Base-by-base conservation (phyloP, 2,329 filamentous ascomycete genomes). In the Acarospora socialis region DNA sequence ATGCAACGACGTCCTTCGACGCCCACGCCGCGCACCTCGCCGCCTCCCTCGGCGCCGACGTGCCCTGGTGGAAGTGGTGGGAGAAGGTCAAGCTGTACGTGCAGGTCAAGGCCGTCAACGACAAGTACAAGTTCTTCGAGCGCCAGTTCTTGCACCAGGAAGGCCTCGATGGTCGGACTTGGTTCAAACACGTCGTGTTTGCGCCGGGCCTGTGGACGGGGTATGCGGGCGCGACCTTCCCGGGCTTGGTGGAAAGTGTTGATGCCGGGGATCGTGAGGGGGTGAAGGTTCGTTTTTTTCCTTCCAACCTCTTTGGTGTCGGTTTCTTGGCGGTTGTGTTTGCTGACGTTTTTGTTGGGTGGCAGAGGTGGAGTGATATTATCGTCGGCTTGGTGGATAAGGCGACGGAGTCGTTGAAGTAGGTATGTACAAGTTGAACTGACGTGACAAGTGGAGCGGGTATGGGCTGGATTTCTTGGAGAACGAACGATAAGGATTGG, bases 161-260 rank as follows among this genome's bases (percentile, higher is more conserved):
- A 3, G 87, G 87, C 1, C 57, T 95, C 13, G 86, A 93, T 51
- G 73, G 73, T 1, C 64, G 87, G 37, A 61, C 63, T 15, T 94
- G 84, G 84, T 95, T 87, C 61, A 94, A 94, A 60, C 87, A 94
- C 48, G 78, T 93, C 2, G 79, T 94, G 1, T 94, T 92, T 55
- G 86, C 86, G 1, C 86, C 86, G 0, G 86, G 86, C 0, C 53
- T 87, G 28, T 92, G 84, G 83, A 93, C 83, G 0, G 86, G 86
- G 0, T 94, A 94, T 54, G 64, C 83, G 0, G 86, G 84, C 3
- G 73, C 68, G 3, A 74, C 72, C 6, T 77, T 70, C 44, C 73
- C 73, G 2, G 70, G 72, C 1, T 52, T 77, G n/a, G 66, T 74
- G 4, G 73, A 77, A 50, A 68, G 64, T 31, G 57, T 77, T 28